These are phyloP conservation scores for Sugiyamaella boreocaroliniensis DNA, from an alignment of 805 yeast species.

Conservation along the genomic window DNA sequence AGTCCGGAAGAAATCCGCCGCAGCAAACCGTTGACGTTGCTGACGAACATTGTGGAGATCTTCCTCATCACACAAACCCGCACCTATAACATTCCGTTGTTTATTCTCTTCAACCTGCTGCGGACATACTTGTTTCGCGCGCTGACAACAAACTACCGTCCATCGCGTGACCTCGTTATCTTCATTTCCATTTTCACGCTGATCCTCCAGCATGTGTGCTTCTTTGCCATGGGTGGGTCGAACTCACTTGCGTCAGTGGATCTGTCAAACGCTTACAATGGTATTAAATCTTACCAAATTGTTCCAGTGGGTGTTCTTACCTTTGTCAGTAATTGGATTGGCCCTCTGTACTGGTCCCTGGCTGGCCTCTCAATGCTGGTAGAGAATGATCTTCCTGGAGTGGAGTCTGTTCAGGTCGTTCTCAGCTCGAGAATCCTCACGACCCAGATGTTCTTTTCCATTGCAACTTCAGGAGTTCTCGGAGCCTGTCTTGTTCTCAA, in stretches of 20 bases:
- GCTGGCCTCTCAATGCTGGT: slow-evolving; percentile 38
- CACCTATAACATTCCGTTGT: slow-evolving; percentile 50
- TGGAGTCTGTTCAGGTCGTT: neutral
- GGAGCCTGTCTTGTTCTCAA: slow-evolving; percentile 67
- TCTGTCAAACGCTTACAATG: slow-evolving; percentile 87
- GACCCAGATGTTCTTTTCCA: slow-evolving; percentile 48
- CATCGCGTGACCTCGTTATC: slow-evolving; percentile 14
- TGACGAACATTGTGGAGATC: slow-evolving; percentile 22
- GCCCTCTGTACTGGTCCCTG: slow-evolving; percentile 75
- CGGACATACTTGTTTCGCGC: slow-evolving; percentile 14
- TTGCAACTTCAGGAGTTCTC: slow-evolving; percentile 52
- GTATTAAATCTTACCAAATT: slow-evolving; percentile 64
- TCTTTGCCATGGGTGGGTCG: slow-evolving; percentile 84
- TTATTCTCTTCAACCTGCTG: slow-evolving; percentile 33
- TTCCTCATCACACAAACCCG: slow-evolving; percentile 51
- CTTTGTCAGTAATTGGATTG: slow-evolving; percentile 76
- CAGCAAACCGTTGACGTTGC: slow-evolving; percentile 7
- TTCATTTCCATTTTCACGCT: slow-evolving; percentile 35
- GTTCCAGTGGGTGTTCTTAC: slow-evolving; percentile 69
- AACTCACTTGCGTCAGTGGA: slow-evolving; percentile 90
- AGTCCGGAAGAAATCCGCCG: neutral
- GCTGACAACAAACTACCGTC: slow-evolving; percentile 3
- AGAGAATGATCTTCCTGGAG: slow-evolving; percentile 22
- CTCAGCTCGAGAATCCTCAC: slow-evolving; percentile 4
- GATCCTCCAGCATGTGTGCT: slow-evolving; percentile 64